These are phyloP conservation scores for Sporisorium exsertum DNA, from an alignment of 1,284 basidiomycete species.

Conservation along the genomic window DNA sequence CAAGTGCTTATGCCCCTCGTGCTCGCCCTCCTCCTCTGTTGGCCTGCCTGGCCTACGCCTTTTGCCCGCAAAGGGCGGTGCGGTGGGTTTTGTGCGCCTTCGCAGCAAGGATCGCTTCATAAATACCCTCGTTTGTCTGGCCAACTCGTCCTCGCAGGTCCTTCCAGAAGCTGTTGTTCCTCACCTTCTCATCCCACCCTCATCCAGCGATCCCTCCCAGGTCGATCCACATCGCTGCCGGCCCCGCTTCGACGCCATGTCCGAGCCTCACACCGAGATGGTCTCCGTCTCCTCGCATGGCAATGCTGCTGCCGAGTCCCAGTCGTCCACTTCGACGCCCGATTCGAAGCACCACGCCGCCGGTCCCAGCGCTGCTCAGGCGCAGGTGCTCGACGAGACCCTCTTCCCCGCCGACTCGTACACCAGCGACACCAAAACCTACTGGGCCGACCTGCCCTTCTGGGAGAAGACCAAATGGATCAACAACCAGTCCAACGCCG, in stretches of 20 bases:
- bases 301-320: slow-evolving; percentile 12
- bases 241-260: slow-evolving; percentile 7
- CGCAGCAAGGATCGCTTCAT: neutral
- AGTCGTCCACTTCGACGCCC: slow-evolving; percentile 18
- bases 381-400: slow-evolving; percentile 55
- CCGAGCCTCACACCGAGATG: slow-evolving; percentile 23
- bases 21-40: neutral
- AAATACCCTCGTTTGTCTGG: neutral
- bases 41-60: neutral
- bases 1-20: neutral
- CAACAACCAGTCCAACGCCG: slow-evolving; percentile 71
- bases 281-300: slow-evolving; percentile 15
- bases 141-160: neutral
- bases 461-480: slow-evolving; percentile 69
- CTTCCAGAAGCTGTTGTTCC: neutral
- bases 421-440: slow-evolving; percentile 59
- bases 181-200: neutral
- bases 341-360: neutral
- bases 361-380: slow-evolving; percentile 17
- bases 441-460: slow-evolving; percentile 70
- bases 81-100: neutral
- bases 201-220: slow-evolving; percentile 6
- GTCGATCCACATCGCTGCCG: neutral
- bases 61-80: neutral
- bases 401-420: slow-evolving; percentile 66